Percentiles rank a stretch among this genome's conserved stretches.
phyloP scores from a whole-genome alignment of 805 yeast species.

The Yarrowia bubula region DNA sequence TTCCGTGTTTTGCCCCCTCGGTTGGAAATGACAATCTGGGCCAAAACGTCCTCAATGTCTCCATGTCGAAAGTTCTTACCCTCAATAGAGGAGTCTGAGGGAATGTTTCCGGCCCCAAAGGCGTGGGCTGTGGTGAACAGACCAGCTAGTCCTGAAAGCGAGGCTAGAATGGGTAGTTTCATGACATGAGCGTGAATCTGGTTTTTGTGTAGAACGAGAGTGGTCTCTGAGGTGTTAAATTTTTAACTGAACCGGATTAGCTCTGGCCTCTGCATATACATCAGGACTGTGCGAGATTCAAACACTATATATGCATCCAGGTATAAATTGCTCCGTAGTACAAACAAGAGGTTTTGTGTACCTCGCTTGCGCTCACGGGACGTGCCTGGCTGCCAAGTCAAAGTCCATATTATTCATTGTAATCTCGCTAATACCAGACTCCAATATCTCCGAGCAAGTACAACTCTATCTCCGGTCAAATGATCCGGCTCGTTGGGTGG shows the following conservation, averaged over 20 bases:
- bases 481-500: neutral
- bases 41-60: constrained; percentile 33
- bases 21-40: constrained; percentile 29
- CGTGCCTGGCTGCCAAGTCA: neutral
- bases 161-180: constrained; percentile 24
- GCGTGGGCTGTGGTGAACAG: constrained; percentile 29
- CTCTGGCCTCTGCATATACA: constrained; percentile 14
- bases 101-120: constrained; percentile 36
- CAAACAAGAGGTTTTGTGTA: neutral
- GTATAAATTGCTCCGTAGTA: neutral
- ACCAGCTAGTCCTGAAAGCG: constrained; percentile 20
- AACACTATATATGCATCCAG: constrained; percentile 6
- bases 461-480: constrained; percentile 12
- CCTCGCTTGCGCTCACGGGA: constrained; percentile 14
- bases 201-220: constrained; percentile 14
- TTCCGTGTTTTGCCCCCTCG: constrained; percentile 32
- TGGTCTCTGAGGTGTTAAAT: constrained; percentile 18
- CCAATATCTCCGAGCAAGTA: neutral
- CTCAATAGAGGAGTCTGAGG: constrained; percentile 32
- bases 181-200: constrained; percentile 21
- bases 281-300: neutral
- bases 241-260: constrained; percentile 10
- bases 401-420: neutral
- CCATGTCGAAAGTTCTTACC: constrained; percentile 35
- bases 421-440: neutral